Evolutionary conservation across 306 rosid genomes (phyloP).

Genomic region (Prunus armeniaca): DNA sequence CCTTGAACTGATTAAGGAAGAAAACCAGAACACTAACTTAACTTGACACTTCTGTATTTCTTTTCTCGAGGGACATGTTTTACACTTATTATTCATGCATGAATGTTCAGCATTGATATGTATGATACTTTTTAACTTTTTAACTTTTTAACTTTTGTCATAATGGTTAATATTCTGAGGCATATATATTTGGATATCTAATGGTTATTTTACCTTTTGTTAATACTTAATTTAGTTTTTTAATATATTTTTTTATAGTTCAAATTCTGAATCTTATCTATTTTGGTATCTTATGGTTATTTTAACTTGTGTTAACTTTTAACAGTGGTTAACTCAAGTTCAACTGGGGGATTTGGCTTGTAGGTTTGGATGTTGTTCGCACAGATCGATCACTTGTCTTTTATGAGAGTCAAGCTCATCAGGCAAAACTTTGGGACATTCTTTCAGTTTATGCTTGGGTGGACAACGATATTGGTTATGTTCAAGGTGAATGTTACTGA

Average conservation of each 20-base stretch:
- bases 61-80: background rate
- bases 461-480: constrained; percentile 84
- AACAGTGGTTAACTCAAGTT: constrained; percentile 20
- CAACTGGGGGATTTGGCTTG: constrained; percentile 33
- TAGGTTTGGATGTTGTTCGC: constrained; percentile 89
- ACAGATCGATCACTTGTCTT: constrained; percentile 83
- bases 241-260: background rate
- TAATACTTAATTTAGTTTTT: background rate
- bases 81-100: constrained; percentile 1
- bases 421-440: constrained; percentile 86
- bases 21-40: background rate
- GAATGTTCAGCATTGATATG: too few species aligned
- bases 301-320: constrained; percentile 5
- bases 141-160: background rate
- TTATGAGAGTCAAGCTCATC: constrained; percentile 79
- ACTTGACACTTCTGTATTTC: constrained; percentile 1
- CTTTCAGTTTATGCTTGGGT: constrained; percentile 87
- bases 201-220: background rate
- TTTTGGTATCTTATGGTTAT: background rate
- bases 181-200: background rate
- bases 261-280: background rate
- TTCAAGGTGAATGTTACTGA: constrained; percentile 60
- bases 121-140: background rate
- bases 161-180: background rate
- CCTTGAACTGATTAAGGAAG: constrained; percentile 8